Evolutionary conservation across 305 asterid species (phyloP), one percentile per base, ranked within the genome.

Genomic region (Fraxinus dipetala): DNA sequence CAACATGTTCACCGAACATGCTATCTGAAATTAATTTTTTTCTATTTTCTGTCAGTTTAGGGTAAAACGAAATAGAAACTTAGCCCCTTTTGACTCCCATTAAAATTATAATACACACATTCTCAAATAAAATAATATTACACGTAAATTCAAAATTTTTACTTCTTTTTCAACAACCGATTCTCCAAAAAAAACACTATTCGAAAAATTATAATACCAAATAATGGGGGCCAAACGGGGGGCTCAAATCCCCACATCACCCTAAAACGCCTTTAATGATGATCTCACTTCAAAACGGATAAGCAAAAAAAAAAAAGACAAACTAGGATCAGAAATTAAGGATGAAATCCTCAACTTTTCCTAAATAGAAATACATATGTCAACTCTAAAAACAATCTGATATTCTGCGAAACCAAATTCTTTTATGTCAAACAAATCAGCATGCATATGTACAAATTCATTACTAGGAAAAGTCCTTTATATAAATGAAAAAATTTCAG

Each of bases 11-110:
- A 43, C 65, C 61, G 75, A 34, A 83, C 45, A 69, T 70, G 56
- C 26, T 30, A 63, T 24, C 31, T 28, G 75, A 70, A 74, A 76
- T 72, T 14, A 85, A 38, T 34, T 75, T 34, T 81, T 40, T 76
- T 76, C 24, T 6, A n/a, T 74, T 74, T 13, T 22, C 26, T 38
- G n/a, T 36, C 16, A 63, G 83, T 81, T 76, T 7, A 78, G 35
- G 24, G 70, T 78, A 70, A 40, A 76, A 79, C 35, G 36, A 20
- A 81, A 61, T 20, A 79, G 75, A 70, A 84, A 76, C 43, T 28
- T 32, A 32, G 34, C 18, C 56, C n/a, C 6, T 5, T 45, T 45
- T 45, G 54, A 45, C 54, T 5, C 54, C 5, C 54, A 11, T 45
- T 45, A 45, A 45, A 45, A 45, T 45, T 45, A 45, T 45, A 45